phyloP scores from a whole-genome alignment of 2,329 filamentous ascomycete species.

The Periconia sp. region DNA sequence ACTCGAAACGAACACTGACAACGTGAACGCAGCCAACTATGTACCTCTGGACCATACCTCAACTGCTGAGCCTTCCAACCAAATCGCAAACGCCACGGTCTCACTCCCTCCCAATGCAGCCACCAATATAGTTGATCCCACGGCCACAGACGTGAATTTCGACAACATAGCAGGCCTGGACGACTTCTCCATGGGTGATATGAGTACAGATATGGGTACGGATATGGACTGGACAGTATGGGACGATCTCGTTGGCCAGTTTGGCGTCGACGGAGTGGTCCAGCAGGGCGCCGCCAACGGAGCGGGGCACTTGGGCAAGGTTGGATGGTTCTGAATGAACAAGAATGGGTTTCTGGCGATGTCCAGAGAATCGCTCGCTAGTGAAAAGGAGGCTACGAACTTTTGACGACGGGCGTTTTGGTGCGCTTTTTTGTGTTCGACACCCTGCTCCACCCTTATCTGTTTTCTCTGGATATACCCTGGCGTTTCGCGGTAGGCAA shows the following conservation, averaged over 20 bases:
- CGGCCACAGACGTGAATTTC: not conserved
- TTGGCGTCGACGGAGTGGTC: constrained; percentile 45
- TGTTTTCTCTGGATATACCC: too few species aligned
- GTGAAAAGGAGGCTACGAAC: too few species aligned
- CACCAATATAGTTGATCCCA: not conserved
- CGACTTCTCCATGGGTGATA: constrained; percentile 33
- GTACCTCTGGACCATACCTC: not conserved
- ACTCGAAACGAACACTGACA: not conserved
- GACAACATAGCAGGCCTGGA: not conserved
- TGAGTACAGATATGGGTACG: constrained; percentile 38
- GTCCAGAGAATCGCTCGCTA: not conserved
- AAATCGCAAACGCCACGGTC: not conserved
- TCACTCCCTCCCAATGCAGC: not conserved
- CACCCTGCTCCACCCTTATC: too few species aligned
- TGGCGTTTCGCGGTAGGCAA: not conserved
- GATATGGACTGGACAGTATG: constrained; percentile 52
- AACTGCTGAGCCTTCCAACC: not conserved
- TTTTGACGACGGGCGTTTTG: too few species aligned
- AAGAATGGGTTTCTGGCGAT: not conserved
- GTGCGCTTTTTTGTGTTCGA: too few species aligned
- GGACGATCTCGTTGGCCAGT: constrained; percentile 52
- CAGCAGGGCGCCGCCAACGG: constrained; percentile 12
- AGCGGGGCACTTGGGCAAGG: constrained; percentile 22
- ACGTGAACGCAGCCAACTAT: not conserved
- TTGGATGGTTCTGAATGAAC: constrained; percentile 26